Evolutionary conservation across 257 asterid genomes (phyloP).

Genomic region (Solanum tacnaense): DNA sequence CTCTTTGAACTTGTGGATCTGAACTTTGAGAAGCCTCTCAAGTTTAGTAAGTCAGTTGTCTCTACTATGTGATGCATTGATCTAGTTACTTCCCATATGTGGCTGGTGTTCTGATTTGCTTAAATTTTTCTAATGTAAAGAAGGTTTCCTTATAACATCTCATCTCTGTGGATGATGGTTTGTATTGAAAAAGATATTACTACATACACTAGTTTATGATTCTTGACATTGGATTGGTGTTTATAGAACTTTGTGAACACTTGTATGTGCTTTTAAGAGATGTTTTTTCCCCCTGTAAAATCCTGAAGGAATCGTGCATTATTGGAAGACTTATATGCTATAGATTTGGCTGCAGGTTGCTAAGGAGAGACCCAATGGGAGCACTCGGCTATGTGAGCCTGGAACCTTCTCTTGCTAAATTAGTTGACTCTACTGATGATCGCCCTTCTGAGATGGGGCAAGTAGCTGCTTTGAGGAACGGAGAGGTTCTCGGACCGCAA

Average conservation of each 20-base stretch:
- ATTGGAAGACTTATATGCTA: not conserved
- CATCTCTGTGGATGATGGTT: not conserved
- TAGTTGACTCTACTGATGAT: conserved; percentile 39
- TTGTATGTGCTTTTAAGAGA: not conserved
- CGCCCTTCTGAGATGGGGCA: conserved; percentile 88
- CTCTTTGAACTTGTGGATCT: not conserved
- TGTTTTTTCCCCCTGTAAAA: not conserved
- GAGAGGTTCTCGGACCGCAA: conserved; percentile 98
- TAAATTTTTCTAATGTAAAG: not conserved
- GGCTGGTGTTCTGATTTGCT: not conserved
- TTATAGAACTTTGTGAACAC: not conserved
- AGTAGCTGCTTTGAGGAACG: conserved; percentile 84
- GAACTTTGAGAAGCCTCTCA: conserved; percentile 1
- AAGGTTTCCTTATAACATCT: not conserved
- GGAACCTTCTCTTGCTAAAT: conserved; percentile 32
- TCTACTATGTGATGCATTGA: not conserved
- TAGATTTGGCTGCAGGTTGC: conserved; percentile 48
- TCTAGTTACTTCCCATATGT: not conserved
- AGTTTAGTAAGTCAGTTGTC: not conserved
- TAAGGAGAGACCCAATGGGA: conserved; percentile 97
- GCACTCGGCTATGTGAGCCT: conserved; percentile 78
- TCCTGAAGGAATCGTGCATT: not conserved
- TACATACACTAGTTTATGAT: not conserved
- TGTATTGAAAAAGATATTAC: not conserved
- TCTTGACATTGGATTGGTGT: not conserved